Conservation (phyloP, 495 filamentous ascomycete species). For the Podospora didyma region DNA sequence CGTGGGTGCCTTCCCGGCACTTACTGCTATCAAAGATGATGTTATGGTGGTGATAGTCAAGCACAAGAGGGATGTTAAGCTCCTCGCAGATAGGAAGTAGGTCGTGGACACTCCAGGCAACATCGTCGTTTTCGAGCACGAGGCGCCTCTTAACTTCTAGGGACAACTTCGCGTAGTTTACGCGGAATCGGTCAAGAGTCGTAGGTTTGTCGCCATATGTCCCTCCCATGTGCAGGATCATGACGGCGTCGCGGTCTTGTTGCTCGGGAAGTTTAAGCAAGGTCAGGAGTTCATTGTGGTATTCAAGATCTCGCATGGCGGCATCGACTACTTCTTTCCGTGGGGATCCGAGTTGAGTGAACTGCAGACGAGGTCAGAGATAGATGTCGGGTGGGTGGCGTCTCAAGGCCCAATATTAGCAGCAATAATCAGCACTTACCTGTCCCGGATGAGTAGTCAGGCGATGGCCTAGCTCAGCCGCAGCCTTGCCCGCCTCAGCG, state of each 20-base stretch:
- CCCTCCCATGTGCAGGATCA: slow-evolving; percentile 94
- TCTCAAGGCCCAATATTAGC: too few relatives aligned
- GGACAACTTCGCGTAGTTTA: slow-evolving; percentile 63
- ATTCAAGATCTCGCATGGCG: slow-evolving; percentile 79
- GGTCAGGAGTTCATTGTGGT: slow-evolving; percentile 80
- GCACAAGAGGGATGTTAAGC: slow-evolving; percentile 84
- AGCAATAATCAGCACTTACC: slow-evolving; percentile 27
- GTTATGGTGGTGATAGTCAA: slow-evolving; percentile 96
- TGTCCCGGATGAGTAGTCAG: slow-evolving; percentile 90
- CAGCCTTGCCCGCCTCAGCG: slow-evolving; percentile 69
- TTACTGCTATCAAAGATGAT: slow-evolving; percentile 73
- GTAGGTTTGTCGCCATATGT: slow-evolving; percentile 83
- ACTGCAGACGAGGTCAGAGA: slow-evolving; percentile 40
- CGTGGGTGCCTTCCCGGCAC: slow-evolving; percentile 80
- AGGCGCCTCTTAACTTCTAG: slow-evolving; percentile 71
- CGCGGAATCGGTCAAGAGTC: slow-evolving; percentile 74
- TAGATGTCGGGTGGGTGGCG: too few relatives aligned
- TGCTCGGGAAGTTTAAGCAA: slow-evolving; percentile 77
- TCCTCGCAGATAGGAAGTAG: slow-evolving; percentile 88
- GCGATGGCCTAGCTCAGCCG: slow-evolving; percentile 78
- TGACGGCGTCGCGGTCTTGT: slow-evolving; percentile 80
- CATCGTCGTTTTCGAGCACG: slow-evolving; percentile 93
- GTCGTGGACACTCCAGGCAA: slow-evolving; percentile 85
- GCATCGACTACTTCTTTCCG: slow-evolving; percentile 67
- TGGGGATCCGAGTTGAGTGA: slow-evolving; percentile 85